Percentiles rank a stretch among this genome's conserved stretches.
Evolutionary conservation across 805 yeast species (phyloP).

Genomic region (Dipodascopsis uninucleata): DNA sequence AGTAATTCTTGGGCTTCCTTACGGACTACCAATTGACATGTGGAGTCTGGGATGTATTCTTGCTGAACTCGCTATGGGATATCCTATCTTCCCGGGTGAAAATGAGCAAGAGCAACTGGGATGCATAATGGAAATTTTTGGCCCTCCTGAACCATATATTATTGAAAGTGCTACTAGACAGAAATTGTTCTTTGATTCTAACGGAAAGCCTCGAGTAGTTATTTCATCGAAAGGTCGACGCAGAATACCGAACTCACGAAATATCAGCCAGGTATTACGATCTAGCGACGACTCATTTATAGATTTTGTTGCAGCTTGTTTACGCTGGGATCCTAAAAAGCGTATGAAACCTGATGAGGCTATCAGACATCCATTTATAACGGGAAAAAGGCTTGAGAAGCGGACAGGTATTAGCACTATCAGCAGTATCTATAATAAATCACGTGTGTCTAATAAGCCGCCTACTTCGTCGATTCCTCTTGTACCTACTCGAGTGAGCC

Average conservation of each 20-base stretch:
- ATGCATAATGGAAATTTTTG: conserved; percentile 83
- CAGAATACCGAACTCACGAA: conserved; percentile 30
- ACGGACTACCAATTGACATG: conserved; percentile 87
- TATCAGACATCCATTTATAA: conserved; percentile 38
- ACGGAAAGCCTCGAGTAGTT: conserved; percentile 35
- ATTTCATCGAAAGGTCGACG: conserved; percentile 29
- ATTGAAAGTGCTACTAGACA: conserved; percentile 37
- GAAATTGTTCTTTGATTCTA: conserved; percentile 38
- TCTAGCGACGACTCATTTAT: conserved; percentile 32
- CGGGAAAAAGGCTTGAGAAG: conserved; percentile 28
- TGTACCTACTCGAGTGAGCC: not conserved
- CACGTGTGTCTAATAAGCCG: not conserved
- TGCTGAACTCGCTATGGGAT: conserved; percentile 89
- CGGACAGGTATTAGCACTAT: not conserved
- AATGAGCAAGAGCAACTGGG: conserved; percentile 83
- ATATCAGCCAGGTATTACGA: conserved; percentile 30
- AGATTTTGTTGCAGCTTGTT: conserved; percentile 53
- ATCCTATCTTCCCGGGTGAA: conserved; percentile 93
- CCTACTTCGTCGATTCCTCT: not conserved
- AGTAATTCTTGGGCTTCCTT: conserved; percentile 82
- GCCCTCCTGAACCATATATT: conserved; percentile 66
- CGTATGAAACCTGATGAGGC: conserved; percentile 40
- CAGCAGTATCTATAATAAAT: not conserved
- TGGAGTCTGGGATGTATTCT: conserved; percentile 98
- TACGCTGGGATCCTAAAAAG: conserved; percentile 70